Conservation (phyloP, 352 stramenopile genomes). For the Globisporangium alternatum region DNA sequence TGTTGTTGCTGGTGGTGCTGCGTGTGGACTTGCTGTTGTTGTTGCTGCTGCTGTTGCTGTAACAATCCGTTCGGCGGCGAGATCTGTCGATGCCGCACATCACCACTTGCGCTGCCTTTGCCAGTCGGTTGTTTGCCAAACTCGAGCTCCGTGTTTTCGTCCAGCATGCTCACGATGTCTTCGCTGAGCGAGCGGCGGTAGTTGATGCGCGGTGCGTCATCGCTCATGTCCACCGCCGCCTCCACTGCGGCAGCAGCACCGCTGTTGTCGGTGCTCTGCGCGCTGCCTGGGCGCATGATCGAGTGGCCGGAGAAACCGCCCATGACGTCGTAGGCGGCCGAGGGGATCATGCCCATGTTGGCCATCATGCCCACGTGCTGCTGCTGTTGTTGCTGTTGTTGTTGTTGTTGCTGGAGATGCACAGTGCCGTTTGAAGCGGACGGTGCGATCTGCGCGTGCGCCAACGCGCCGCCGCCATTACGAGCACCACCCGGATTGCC, state of each 20-base stretch:
- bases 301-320: background rate
- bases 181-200: slow-evolving; percentile 67
- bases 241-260: slow-evolving; percentile 5
- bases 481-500: background rate
- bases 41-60: slow-evolving; percentile 3
- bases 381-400: slow-evolving; percentile 17
- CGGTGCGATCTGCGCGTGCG: background rate
- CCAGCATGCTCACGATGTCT: slow-evolving; percentile 74
- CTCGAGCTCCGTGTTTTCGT: slow-evolving; percentile 45
- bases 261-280: slow-evolving; percentile 17
- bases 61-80: slow-evolving; percentile 16
- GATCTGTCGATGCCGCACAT: slow-evolving; percentile 12
- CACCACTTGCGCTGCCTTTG: slow-evolving; percentile 14
- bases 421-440: slow-evolving; percentile 9
- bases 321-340: slow-evolving; percentile 17
- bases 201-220: slow-evolving; percentile 27
- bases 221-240: slow-evolving; percentile 14
- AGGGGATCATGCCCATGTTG: slow-evolving; percentile 15
- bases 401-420: slow-evolving; percentile 14
- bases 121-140: slow-evolving; percentile 26
- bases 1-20: slow-evolving; percentile 18
- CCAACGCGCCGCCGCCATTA: background rate
- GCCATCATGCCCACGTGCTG: slow-evolving; percentile 15
- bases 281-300: slow-evolving; percentile 12
- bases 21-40: background rate